Percentiles rank a stretch among this genome's conserved stretches.
These are phyloP conservation scores for Coniochaeta ligniaria DNA, from an alignment of 2,329 filamentous ascomycete genomes.

Conservation along the genomic window DNA sequence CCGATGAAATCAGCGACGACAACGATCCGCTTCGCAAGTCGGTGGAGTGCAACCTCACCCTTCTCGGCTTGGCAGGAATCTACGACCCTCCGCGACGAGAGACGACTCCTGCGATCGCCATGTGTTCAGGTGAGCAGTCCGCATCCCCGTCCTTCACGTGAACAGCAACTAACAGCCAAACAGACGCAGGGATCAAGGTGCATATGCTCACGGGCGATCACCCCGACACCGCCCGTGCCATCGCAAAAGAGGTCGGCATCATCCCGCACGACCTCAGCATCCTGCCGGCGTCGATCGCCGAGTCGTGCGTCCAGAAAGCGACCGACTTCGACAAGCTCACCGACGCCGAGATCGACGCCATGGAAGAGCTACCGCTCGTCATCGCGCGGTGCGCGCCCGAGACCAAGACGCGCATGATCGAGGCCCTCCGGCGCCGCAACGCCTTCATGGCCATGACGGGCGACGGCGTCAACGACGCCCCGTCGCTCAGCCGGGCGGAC, in stretches of 20 bases:
- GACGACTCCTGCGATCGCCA: slow-evolving; percentile 63
- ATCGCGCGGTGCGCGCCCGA: slow-evolving; percentile 78
- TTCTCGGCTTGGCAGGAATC: slow-evolving; percentile 77
- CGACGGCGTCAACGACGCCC: slow-evolving; percentile 82
- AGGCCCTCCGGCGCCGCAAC: slow-evolving; percentile 70
- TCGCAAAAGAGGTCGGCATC: slow-evolving; percentile 73
- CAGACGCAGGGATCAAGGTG: slow-evolving; percentile 72
- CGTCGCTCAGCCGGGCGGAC: slow-evolving; percentile 72
- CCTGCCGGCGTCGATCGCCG: slow-evolving; percentile 55
- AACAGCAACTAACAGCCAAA: no score
- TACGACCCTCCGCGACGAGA: slow-evolving; percentile 82
- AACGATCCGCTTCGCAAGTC: slow-evolving; percentile 45
- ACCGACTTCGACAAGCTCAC: slow-evolving; percentile 71
- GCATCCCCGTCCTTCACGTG: no score
- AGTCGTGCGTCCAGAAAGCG: slow-evolving; percentile 66
- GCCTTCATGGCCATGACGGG: slow-evolving; percentile 83
- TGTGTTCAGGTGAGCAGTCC: slow-evolving; percentile 61
- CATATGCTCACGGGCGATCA: slow-evolving; percentile 85
- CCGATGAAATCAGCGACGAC: slow-evolving; percentile 16
- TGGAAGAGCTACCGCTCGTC: slow-evolving; percentile 71
- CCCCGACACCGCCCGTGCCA: slow-evolving; percentile 69
- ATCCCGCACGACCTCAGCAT: slow-evolving; percentile 55
- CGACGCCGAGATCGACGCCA: slow-evolving; percentile 66
- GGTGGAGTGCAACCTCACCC: slow-evolving; percentile 62
- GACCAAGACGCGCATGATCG: slow-evolving; percentile 88